A percentile compares a stretch with the other conserved stretches of the same genome.
phyloP scores from a whole-genome alignment of 2,329 filamentous ascomycete genomes.

The Phialophora chinensis region DNA sequence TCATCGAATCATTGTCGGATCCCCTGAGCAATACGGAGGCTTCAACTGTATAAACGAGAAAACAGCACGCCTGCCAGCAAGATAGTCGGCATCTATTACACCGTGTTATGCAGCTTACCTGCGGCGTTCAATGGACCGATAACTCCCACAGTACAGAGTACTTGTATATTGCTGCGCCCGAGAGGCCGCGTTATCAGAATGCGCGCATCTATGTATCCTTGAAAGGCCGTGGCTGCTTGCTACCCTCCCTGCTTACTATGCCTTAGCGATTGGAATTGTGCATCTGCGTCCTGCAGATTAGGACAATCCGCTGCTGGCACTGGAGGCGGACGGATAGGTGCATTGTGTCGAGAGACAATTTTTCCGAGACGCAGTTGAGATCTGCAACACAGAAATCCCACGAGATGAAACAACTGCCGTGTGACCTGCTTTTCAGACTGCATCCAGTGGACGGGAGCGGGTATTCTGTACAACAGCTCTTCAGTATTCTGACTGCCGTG shows the following conservation, averaged over 20 bases:
- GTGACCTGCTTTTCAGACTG: slow-evolving; percentile 18
- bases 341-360: slow-evolving; percentile 18
- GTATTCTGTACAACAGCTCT: background rate
- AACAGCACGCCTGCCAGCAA: background rate
- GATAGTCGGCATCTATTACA: background rate
- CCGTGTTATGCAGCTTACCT: background rate
- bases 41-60: background rate
- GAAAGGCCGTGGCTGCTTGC: background rate
- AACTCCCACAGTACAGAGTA: background rate
- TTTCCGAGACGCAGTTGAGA: slow-evolving; percentile 27
- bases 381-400: slow-evolving; percentile 26
- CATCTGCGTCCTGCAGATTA: slow-evolving; percentile 5
- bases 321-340: slow-evolving; percentile 17
- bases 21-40: background rate
- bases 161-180: background rate
- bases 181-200: background rate
- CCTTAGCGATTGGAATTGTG: background rate
- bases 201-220: background rate
- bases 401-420: slow-evolving; percentile 29
- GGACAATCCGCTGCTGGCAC: slow-evolving; percentile 2
- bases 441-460: background rate
- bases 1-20: background rate
- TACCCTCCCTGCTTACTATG: background rate
- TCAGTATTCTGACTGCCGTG: background rate
- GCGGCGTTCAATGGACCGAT: background rate